phyloP scores from a whole-genome alignment of 2,329 filamentous ascomycete genomes.

The Canariomyces notabilis region DNA sequence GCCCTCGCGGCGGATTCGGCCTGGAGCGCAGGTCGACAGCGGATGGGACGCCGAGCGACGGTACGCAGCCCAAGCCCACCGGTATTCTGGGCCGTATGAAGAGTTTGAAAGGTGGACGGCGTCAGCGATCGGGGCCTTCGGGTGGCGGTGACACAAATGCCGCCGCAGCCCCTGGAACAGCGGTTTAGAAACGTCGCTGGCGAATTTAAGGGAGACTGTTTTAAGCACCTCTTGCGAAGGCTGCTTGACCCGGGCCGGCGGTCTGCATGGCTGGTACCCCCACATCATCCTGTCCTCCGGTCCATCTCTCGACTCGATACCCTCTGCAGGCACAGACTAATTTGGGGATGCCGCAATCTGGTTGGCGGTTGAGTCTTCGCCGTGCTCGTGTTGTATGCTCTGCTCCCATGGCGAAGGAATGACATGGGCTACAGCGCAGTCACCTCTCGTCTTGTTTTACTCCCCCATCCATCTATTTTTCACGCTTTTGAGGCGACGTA shows the following conservation, averaged over 20 bases:
- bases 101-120: constrained; percentile 69
- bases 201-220: constrained; percentile 4
- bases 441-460: too few relatives aligned
- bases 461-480: too few relatives aligned
- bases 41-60: constrained; percentile 43
- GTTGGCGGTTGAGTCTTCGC: background rate
- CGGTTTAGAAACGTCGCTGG: constrained; percentile 31
- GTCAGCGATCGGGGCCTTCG: constrained; percentile 38
- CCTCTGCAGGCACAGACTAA: constrained; percentile 5
- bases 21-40: constrained; percentile 63
- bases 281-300: background rate
- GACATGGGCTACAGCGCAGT: too few relatives aligned
- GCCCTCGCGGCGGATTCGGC: constrained; percentile 47
- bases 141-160: constrained; percentile 22
- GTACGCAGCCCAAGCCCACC: constrained; percentile 35
- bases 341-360: background rate
- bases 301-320: background rate
- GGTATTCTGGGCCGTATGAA: constrained; percentile 73
- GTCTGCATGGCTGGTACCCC: background rate
- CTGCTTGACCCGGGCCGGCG: background rate
- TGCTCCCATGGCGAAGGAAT: too few relatives aligned
- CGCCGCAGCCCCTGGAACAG: constrained; percentile 33
- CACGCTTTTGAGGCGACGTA: background rate
- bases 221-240: background rate
- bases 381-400: background rate